These are phyloP conservation scores for Blechomonas ayalai DNA, from an alignment of 208 protist species.

Conservation along the genomic window DNA sequence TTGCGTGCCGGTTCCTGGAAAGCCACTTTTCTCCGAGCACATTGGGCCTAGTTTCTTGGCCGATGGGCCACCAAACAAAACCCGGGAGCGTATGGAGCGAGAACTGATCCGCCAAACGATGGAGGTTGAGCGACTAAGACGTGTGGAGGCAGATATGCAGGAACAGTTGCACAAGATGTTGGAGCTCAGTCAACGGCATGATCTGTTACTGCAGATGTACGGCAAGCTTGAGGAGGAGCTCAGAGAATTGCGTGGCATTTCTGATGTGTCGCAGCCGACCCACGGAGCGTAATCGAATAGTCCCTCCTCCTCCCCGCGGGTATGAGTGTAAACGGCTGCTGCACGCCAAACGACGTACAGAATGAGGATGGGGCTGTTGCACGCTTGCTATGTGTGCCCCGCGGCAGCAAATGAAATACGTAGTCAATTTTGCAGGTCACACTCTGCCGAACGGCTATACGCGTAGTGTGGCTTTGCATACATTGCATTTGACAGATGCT, in stretches of 20 bases:
- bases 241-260: slow-evolving; percentile 4
- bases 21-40: background rate
- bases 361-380: slow-evolving; percentile 1
- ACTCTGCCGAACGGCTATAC: too few relatives aligned
- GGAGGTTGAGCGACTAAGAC: slow-evolving; percentile 55
- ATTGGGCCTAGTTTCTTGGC: background rate
- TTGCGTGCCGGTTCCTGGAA: too few relatives aligned
- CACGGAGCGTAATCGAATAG: too few relatives aligned
- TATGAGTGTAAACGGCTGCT: too few relatives aligned
- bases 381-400: too few relatives aligned
- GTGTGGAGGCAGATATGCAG: slow-evolving; percentile 13
- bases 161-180: slow-evolving; percentile 18
- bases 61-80: slow-evolving; percentile 3
- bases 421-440: too few relatives aligned
- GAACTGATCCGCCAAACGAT: slow-evolving; percentile 68
- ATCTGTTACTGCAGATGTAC: slow-evolving; percentile 76
- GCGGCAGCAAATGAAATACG: too few relatives aligned
- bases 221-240: slow-evolving; percentile 67
- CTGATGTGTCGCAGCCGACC: too few relatives aligned
- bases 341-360: too few relatives aligned
- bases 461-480: too few relatives aligned
- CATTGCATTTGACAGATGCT: too few relatives aligned
- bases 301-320: too few relatives aligned
- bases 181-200: slow-evolving; percentile 43
- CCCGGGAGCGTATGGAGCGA: slow-evolving; percentile 36